Evolutionary conservation across 345 rosid species (phyloP).

Genomic region (Dovyalis caffra): DNA sequence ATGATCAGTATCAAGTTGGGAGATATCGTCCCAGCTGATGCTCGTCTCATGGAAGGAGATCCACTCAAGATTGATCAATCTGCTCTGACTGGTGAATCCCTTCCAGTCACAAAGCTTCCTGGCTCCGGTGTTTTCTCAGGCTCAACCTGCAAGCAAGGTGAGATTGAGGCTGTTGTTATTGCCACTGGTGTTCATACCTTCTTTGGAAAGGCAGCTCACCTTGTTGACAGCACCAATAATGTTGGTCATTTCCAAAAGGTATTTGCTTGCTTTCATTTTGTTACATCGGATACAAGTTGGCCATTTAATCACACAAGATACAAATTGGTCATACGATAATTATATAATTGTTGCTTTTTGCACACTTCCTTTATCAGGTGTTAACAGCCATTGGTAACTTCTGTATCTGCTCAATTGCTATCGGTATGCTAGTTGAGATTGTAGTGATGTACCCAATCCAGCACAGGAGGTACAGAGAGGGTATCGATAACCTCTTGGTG

Average conservation of each 20-base stretch:
- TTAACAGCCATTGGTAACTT: constrained; percentile 92
- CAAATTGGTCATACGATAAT: background rate
- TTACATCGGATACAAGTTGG: background rate
- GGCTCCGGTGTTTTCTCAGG: constrained; percentile 84
- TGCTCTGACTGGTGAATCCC: constrained; percentile 89
- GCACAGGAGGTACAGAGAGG: constrained; percentile 67
- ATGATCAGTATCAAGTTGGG: constrained; percentile 86
- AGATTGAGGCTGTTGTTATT: constrained; percentile 86
- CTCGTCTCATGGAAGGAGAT: constrained; percentile 90
- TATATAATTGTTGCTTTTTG: background rate
- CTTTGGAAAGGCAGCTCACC: constrained; percentile 97
- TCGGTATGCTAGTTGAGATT: constrained; percentile 77
- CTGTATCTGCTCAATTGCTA: constrained; percentile 85
- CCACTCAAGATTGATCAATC: constrained; percentile 89
- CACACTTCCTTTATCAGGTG: constrained; percentile 39
- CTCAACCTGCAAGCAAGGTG: constrained; percentile 95
- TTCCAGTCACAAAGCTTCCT: constrained; percentile 66
- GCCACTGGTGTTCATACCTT: constrained; percentile 95
- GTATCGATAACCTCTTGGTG: constrained; percentile 90
- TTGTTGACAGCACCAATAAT: constrained; percentile 87
- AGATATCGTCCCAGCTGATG: constrained; percentile 89
- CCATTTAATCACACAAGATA: background rate
- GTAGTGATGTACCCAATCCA: constrained; percentile 78
- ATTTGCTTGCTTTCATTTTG: background rate
- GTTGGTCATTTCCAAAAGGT: constrained; percentile 97